A percentile compares a stretch with the other conserved stretches of the same genome.
Conservation (phyloP, 352 stramenopile species). For the Globisporangium viniferum region DNA sequence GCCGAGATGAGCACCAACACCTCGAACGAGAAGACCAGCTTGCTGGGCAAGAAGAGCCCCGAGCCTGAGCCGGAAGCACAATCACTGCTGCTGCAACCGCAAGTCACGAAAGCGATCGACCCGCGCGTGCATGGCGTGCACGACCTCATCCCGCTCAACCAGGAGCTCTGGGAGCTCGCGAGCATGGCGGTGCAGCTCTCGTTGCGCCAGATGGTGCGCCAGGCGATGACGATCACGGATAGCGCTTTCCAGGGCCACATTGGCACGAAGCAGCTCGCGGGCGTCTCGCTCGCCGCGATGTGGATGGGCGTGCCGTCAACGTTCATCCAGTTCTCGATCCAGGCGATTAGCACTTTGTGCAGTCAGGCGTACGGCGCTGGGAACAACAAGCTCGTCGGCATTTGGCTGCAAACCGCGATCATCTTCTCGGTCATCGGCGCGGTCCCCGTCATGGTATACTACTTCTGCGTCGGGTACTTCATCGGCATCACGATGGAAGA, state of each 20-base stretch:
- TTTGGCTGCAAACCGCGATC: conserved; percentile 75
- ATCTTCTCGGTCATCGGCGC: conserved; percentile 44
- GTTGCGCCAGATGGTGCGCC: conserved; percentile 66
- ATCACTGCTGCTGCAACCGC: neutral
- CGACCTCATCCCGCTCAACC: conserved; percentile 10
- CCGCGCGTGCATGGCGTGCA: conserved; percentile 2
- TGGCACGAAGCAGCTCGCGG: conserved; percentile 60
- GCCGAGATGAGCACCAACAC: neutral
- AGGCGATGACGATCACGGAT: conserved; percentile 72
- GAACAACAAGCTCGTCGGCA: conserved; percentile 58
- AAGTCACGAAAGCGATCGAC: neutral
- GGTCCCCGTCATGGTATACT: conserved; percentile 63
- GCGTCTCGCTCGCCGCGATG: conserved; percentile 62
- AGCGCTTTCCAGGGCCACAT: conserved; percentile 72
- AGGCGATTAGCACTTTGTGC: conserved; percentile 70
- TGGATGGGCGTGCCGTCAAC: conserved; percentile 67
- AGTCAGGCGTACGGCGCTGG: conserved; percentile 68
- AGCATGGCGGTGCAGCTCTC: conserved; percentile 77
- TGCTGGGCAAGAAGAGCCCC: neutral
- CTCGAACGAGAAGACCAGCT: conserved; percentile 3
- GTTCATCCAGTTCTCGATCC: conserved; percentile 57
- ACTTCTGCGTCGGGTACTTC: conserved; percentile 35
- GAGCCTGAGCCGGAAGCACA: conserved; percentile 4
- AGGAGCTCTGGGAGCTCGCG: conserved; percentile 56
- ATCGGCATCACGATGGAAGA: conserved; percentile 45